A percentile compares a stretch with the other conserved stretches of the same genome.
These are phyloP conservation scores for Aspergillus vadensis DNA, from an alignment of 2,329 filamentous ascomycete genomes.

Conservation along the genomic window DNA sequence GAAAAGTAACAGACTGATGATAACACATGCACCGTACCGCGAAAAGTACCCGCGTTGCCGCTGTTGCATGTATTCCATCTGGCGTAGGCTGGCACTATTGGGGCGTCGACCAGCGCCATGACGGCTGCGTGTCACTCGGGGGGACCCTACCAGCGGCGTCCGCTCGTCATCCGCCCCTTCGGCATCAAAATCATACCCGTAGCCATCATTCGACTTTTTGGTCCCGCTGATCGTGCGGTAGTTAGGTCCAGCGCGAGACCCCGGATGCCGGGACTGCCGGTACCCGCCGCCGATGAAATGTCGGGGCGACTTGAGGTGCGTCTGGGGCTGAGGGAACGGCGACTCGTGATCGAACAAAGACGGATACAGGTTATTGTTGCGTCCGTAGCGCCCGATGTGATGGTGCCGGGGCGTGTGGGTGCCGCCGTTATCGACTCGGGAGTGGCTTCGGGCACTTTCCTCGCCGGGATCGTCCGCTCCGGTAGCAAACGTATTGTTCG, in stretches of 20 bases:
- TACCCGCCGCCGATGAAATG: constrained; percentile 54
- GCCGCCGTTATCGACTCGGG: constrained; percentile 60
- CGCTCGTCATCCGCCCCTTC: constrained; percentile 82
- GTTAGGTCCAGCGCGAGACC: constrained; percentile 62
- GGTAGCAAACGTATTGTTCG: constrained; percentile 72
- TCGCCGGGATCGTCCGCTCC: constrained; percentile 66
- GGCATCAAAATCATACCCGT: constrained; percentile 79
- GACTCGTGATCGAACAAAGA: constrained; percentile 77
- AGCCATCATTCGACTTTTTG: constrained; percentile 64
- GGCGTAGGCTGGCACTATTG: constrained; percentile 61
- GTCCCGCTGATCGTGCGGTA: constrained; percentile 47
- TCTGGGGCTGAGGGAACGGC: constrained; percentile 66
- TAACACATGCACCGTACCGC: constrained; percentile 81
- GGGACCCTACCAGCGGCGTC: constrained; percentile 72
- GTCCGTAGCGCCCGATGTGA: constrained; percentile 77
- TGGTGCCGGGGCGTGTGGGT: constrained; percentile 69
- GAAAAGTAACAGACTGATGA: constrained; percentile 78
- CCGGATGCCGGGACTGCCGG: constrained; percentile 69
- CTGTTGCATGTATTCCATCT: constrained; percentile 73
- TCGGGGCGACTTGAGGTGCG: constrained; percentile 64
- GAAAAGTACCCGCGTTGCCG: constrained; percentile 65
- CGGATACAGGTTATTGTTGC: constrained; percentile 63
- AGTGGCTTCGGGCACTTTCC: constrained; percentile 62
- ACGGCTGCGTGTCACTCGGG: constrained; percentile 62
- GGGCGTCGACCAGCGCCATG: constrained; percentile 52